A percentile compares a stretch with the other conserved stretches of the same genome.
phyloP scores from a whole-genome alignment of 192 early-diverging fungal species.

The Linnemannia exigua region DNA sequence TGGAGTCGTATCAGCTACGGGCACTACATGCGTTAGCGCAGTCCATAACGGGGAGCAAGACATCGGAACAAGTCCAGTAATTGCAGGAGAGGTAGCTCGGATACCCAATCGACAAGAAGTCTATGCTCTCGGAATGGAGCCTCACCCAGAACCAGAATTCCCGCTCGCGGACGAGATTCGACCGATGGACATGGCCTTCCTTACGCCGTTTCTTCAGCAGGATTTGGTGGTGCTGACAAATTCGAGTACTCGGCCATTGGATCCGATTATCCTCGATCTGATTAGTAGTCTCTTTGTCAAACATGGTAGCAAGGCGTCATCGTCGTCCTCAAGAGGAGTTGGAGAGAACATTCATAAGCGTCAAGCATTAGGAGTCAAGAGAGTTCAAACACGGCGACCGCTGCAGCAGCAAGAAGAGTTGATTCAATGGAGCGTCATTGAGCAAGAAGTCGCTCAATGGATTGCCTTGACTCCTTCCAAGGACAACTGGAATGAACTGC shows the following conservation, averaged over 20 bases:
- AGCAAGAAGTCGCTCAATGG: slow-evolving; percentile 22
- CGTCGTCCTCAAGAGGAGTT: neutral
- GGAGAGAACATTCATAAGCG: neutral
- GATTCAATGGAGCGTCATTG: slow-evolving; percentile 4
- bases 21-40: too few relatives aligned
- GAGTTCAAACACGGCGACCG: neutral
- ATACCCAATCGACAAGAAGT: slow-evolving; percentile 10
- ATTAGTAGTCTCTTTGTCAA: slow-evolving; percentile 12
- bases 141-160: slow-evolving; percentile 16
- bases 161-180: slow-evolving; percentile 21
- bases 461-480: neutral
- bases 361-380: neutral
- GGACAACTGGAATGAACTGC: neutral
- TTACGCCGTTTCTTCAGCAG: slow-evolving; percentile 27
- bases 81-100: too few relatives aligned
- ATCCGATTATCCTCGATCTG: slow-evolving; percentile 25
- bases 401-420: neutral
- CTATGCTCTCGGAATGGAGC: slow-evolving; percentile 27
- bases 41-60: too few relatives aligned
- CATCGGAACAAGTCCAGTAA: too few relatives aligned
- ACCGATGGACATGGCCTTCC: neutral
- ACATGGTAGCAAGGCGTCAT: neutral
- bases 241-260: neutral
- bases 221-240: slow-evolving; percentile 37
- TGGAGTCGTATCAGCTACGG: too few relatives aligned